Conservation (phyloP, 2,329 filamentous ascomycete genomes). For the Gremmenia infestans region DNA sequence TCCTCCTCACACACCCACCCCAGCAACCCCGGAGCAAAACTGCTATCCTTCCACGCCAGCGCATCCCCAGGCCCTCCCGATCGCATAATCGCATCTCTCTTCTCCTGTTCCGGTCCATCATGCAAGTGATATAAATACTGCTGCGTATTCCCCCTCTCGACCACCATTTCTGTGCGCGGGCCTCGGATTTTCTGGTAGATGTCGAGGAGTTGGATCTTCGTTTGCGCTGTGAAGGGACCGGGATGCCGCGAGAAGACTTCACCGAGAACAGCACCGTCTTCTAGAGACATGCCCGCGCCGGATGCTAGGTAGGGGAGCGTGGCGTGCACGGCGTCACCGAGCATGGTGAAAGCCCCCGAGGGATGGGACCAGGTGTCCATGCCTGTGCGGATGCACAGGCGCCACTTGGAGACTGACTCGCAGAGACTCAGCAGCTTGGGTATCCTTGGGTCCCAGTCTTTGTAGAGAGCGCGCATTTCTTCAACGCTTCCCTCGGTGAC, state of each 20-base stretch:
- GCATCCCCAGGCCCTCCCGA: slow-evolving; percentile 37
- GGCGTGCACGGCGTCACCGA: slow-evolving; percentile 61
- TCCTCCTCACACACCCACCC: slow-evolving; percentile 32
- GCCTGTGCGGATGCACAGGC: slow-evolving; percentile 50
- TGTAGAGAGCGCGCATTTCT: slow-evolving; percentile 39
- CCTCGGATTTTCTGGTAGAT: slow-evolving; percentile 55
- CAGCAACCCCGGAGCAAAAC: slow-evolving; percentile 34
- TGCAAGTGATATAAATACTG: slow-evolving; percentile 54
- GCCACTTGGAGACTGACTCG: slow-evolving; percentile 56
- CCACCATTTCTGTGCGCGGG: slow-evolving; percentile 53
- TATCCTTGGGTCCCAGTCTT: slow-evolving; percentile 42
- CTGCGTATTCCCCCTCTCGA: slow-evolving; percentile 54
- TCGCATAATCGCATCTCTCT: slow-evolving; percentile 45
- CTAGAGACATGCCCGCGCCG: slow-evolving; percentile 54
- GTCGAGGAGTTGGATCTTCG: slow-evolving; percentile 33
- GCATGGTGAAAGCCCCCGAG: slow-evolving; percentile 50
- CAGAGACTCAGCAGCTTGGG: slow-evolving; percentile 53
- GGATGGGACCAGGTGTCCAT: slow-evolving; percentile 54
- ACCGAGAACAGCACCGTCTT: slow-evolving; percentile 54
- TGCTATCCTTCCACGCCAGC: slow-evolving; percentile 36
- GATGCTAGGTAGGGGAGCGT: slow-evolving; percentile 58
- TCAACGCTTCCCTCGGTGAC: slow-evolving; percentile 36
- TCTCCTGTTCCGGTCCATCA: slow-evolving; percentile 52
- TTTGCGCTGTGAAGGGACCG: slow-evolving; percentile 17
- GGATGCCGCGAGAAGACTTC: slow-evolving; percentile 43